A percentile compares a stretch with the other conserved stretches of the same genome.
Conservation (phyloP, 75 land plant genomes). For the Pinus taeda region DNA sequence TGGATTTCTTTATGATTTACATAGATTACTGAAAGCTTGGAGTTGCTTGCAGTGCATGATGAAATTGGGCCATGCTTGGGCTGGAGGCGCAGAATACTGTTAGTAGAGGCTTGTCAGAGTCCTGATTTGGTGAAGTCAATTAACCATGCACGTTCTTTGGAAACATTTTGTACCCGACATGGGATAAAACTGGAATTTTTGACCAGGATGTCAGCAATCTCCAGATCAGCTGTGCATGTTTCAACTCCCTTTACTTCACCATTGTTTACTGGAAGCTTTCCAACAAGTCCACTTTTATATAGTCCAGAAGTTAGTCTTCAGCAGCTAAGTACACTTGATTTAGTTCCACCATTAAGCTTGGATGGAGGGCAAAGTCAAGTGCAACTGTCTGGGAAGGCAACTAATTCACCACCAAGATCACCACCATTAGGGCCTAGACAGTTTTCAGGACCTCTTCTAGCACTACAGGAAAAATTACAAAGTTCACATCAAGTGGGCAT, state of each 20-base stretch:
- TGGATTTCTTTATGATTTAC: neutral
- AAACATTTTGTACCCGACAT: constrained; percentile 68
- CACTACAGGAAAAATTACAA: constrained; percentile 79
- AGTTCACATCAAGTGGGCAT: constrained; percentile 90
- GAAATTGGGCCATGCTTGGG: constrained; percentile 69
- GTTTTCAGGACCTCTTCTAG: constrained; percentile 58
- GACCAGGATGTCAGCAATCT: constrained; percentile 20
- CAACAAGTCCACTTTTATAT: constrained; percentile 79
- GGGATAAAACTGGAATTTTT: constrained; percentile 54
- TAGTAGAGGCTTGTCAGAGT: constrained; percentile 68
- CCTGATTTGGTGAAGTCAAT: constrained; percentile 60
- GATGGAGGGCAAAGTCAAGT: constrained; percentile 53
- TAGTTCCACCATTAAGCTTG: constrained; percentile 91
- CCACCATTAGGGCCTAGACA: constrained; percentile 75
- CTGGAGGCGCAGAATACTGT: constrained; percentile 83
- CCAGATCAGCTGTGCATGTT: constrained; percentile 31
- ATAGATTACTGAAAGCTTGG: neutral
- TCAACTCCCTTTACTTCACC: constrained; percentile 87
- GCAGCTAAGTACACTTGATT: constrained; percentile 53
- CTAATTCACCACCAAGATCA: constrained; percentile 68
- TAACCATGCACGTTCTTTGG: constrained; percentile 76
- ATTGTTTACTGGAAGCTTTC: constrained; percentile 84
- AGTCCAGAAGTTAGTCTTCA: constrained; percentile 81
- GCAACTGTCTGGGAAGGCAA: constrained; percentile 20
- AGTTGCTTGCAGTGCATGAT: constrained; percentile 19